These are phyloP conservation scores for Solanum microdontum DNA, from an alignment of 257 asterid species.

Conservation along the genomic window DNA sequence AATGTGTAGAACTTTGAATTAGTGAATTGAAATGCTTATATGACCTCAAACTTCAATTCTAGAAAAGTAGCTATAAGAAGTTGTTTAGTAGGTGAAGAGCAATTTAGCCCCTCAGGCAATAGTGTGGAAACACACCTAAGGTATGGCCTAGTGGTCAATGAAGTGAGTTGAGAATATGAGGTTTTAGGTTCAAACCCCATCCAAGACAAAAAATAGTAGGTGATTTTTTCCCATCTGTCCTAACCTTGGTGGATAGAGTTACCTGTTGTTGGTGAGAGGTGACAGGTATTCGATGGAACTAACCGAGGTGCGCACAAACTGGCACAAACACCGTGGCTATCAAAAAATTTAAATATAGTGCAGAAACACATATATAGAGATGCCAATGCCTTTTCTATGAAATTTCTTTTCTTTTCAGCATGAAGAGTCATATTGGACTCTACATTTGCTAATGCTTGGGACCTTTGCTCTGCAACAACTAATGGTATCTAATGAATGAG, in stretches of 20 bases:
- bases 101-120: background rate
- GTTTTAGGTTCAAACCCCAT: background rate
- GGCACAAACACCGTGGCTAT: background rate
- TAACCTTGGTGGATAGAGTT: background rate
- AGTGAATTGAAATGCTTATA: background rate
- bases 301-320: background rate
- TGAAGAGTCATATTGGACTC: background rate
- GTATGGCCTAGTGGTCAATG: background rate
- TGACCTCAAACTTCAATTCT: background rate
- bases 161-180: background rate
- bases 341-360: background rate
- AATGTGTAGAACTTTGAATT: background rate
- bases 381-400: background rate
- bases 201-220: background rate
- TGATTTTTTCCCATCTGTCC: background rate
- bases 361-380: background rate
- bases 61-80: background rate
- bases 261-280: background rate
- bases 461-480: background rate
- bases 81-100: background rate
- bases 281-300: background rate
- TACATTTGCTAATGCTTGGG: background rate
- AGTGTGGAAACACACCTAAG: background rate
- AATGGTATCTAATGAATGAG: background rate
- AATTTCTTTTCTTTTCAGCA: background rate